Evolutionary conservation across 2,329 filamentous ascomycete genomes (phyloP).

Genomic region (Penicillium decumbens): DNA sequence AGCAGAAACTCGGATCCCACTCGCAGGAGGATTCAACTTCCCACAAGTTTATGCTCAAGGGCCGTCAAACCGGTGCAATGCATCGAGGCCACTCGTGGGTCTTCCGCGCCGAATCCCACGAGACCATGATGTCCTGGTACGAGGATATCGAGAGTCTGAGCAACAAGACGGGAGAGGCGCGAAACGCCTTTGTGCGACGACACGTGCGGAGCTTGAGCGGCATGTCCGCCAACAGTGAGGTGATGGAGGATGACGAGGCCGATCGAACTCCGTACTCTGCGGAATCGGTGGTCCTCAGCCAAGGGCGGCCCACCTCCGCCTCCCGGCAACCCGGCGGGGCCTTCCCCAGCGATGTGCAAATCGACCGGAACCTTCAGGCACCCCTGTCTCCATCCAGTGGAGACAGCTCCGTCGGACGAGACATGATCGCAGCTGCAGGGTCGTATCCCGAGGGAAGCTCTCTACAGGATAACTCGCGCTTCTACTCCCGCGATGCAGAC

Average conservation of each 20-base stretch:
- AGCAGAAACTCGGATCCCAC: conserved; percentile 92
- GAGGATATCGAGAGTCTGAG: conserved; percentile 87
- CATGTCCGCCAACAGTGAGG: conserved; percentile 66
- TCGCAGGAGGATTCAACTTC: conserved; percentile 77
- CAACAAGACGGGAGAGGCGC: conserved; percentile 81
- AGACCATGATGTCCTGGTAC: conserved; percentile 97
- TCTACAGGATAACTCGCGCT: conserved; percentile 34
- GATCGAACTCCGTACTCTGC: conserved; percentile 63
- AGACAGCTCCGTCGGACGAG: conserved; percentile 66
- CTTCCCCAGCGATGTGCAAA: conserved; percentile 90
- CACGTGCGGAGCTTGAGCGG: conserved; percentile 75
- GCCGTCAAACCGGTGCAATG: conserved; percentile 86
- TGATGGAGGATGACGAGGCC: conserved; percentile 68
- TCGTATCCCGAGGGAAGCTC: conserved; percentile 49
- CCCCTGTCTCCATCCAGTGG: conserved; percentile 75
- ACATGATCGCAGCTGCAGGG: conserved; percentile 56
- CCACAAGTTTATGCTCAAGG: conserved; percentile 97
- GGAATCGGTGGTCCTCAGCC: conserved; percentile 42
- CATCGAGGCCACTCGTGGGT: conserved; percentile 73
- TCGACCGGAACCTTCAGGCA: conserved; percentile 78
- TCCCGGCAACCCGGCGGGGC: conserved; percentile 82
- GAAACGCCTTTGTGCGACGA: conserved; percentile 77
- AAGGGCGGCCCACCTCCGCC: conserved; percentile 37
- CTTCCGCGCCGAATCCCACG: conserved; percentile 65
- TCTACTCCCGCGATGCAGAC: conserved; percentile 20